Conservation (phyloP, 208 protist genomes). For the Wallacemonas sp. region DNA sequence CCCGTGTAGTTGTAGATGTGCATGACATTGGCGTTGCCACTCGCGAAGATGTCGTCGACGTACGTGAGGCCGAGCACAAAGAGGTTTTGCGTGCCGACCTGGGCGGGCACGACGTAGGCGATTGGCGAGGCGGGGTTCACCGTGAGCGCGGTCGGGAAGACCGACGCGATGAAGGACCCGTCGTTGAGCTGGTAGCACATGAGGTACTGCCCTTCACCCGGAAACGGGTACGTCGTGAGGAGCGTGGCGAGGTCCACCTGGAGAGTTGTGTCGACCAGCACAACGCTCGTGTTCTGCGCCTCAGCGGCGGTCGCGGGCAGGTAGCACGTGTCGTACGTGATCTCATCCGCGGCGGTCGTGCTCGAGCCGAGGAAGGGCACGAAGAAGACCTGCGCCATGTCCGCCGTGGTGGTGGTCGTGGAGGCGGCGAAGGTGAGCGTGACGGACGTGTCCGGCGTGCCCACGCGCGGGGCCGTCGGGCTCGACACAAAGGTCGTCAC, state of each 20-base stretch:
- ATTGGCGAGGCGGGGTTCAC: slow-evolving; percentile 71
- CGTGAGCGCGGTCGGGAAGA: slow-evolving; percentile 46
- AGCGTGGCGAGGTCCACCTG: slow-evolving; percentile 41
- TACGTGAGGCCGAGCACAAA: slow-evolving; percentile 75
- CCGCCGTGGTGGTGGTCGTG: slow-evolving; percentile 19
- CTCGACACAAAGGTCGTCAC: slow-evolving; percentile 49
- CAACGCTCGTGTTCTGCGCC: slow-evolving; percentile 27
- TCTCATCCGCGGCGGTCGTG: slow-evolving; percentile 30
- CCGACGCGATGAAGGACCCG: slow-evolving; percentile 52
- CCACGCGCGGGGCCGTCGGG: slow-evolving; percentile 57
- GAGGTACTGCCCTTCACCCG: slow-evolving; percentile 44
- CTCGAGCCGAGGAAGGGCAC: slow-evolving; percentile 42
- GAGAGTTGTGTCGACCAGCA: slow-evolving; percentile 70
- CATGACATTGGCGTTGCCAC: slow-evolving; percentile 36
- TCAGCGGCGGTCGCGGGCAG: slow-evolving; percentile 46
- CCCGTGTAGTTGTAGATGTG: slow-evolving; percentile 45
- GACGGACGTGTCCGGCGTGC: slow-evolving; percentile 59
- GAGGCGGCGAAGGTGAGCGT: slow-evolving; percentile 10
- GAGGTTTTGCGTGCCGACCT: slow-evolving; percentile 34
- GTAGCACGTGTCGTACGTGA: slow-evolving; percentile 74
- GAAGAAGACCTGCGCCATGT: slow-evolving; percentile 72
- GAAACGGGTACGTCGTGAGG: slow-evolving; percentile 48
- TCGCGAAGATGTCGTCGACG: slow-evolving; percentile 67
- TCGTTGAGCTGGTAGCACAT: slow-evolving; percentile 71
- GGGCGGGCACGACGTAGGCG: slow-evolving; percentile 63